Evolutionary conservation across 306 rosid species (phyloP).

Genomic region (Comarum palustre): DNA sequence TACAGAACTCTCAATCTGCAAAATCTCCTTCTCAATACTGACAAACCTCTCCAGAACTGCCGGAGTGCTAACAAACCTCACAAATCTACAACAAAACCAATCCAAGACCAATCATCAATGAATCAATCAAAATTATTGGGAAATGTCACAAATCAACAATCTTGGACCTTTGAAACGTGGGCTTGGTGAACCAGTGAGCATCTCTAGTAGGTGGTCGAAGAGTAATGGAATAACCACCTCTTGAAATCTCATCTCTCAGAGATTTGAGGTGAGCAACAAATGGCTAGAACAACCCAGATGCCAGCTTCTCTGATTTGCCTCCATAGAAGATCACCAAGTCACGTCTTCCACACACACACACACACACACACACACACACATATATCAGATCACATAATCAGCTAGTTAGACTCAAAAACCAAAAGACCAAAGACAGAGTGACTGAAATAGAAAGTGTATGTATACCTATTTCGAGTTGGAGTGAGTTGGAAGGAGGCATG

Average conservation of each 20-base stretch:
- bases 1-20: conserved; percentile 55
- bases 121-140: background rate
- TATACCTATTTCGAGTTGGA: conserved; percentile 22
- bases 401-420: background rate
- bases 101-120: background rate
- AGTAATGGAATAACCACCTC: conserved; percentile 66
- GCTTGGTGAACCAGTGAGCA: conserved; percentile 56
- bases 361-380: background rate
- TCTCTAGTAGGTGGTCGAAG: conserved; percentile 41
- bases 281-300: conserved; percentile 64
- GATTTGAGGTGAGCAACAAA: conserved; percentile 55
- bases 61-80: conserved; percentile 71
- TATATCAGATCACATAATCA: background rate
- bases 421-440: background rate
- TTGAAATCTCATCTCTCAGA: conserved; percentile 57
- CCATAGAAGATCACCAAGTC: conserved; percentile 54
- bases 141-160: background rate
- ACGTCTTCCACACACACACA: conserved; percentile 29
- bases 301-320: conserved; percentile 45
- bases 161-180: conserved; percentile 53
- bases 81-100: conserved; percentile 42
- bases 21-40: conserved; percentile 54
- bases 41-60: conserved; percentile 67
- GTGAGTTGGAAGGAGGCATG: conserved; percentile 16
- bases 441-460: background rate